Base-by-base conservation (phyloP, 129 eudicot genomes). In the Chrysanthemum lavandulifolium region DNA sequence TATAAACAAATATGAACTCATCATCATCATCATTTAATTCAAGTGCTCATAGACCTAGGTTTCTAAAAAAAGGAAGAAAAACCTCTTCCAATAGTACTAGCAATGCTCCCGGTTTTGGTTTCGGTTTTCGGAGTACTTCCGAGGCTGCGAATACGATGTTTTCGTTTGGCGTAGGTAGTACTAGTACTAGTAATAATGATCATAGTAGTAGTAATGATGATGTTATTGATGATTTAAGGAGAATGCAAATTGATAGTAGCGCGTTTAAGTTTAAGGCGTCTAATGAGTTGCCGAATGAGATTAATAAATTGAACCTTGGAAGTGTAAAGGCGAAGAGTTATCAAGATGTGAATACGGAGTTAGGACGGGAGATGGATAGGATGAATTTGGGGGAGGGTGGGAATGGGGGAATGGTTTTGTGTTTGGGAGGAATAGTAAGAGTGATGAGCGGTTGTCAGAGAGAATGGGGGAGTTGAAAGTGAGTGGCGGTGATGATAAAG, bases 331-430 rank as follows among this genome's bases (percentile, higher is more conserved):
- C 40, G 47, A 62, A 1, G 13, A 71, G 71, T 10, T 52, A 64
- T 52, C 63, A 43, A 69, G 65, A 69, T 73, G 29, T 73, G 74
- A 83, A 69, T 8, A 21, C 25, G 2, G 87, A 81, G 13, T 75
- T 90, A 48, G 87, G 80, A 9, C 65, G 78, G 53, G 87, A 84
- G 74, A 79, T 92, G 87, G 69, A 75, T 73, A 86, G 85, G 64
- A 65, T 92, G 86, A 89, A 89, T 40, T 77, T 89, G 23, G 67
- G 73, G 21, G 84, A 81, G 13, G 10, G 23, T 6, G 70, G 60
- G 19, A 76, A 64, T 27, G 50, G 10, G 70, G 60, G 19, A 76
- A 64, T 27, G 51, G 56, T 13, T 72, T 47, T 74, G 88, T 67
- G 27, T 84, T 77, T 74, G 83, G 76, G 59, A 76, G 47, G 33